Evolutionary conservation across 768 basidiomycete species (phyloP), one percentile per base, ranked within the genome.

Genomic region (Kockovaella imperatae): DNA sequence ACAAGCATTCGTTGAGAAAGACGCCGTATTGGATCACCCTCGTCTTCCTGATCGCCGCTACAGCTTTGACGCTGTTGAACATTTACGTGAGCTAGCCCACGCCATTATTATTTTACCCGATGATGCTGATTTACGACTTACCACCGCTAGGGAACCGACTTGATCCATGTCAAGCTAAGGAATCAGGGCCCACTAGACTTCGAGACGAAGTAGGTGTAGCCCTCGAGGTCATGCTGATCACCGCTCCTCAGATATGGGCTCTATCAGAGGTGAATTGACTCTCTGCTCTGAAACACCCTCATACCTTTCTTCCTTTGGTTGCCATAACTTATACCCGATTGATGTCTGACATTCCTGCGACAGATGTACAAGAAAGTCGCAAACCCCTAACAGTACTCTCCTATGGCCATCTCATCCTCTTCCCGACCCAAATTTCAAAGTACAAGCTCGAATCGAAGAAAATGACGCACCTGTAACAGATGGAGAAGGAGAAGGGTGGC

Each of bases 351-450:
- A 23, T 34, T 23, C 23, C n/a, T 47, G 21, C 21, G 14, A 7
- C 42, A 62, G 68, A 56, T 69, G 68, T 47, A 65, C 68, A 7
- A 57, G 62, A 3, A 56, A 62, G n/a, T n/a, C n/a, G n/a, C n/a
- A n/a, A 14, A 54, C 53, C 6, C 56, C 65, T 8, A 17, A 59
- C 35, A 54, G 57, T 31, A 38, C 56, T 10, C 57, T 68, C 52
- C 47, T 68, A 5, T 21, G 35, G n/a, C 63, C 62, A 25, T 62
- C 63, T 34, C 56, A 58, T 21, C 60, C 63, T 14, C 40, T 57
- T 43, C 49, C 42, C 7, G 38, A 25, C 15, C 15, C 49, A 32
- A 35, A n/a, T 8, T 23, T 39, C 23, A 24, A 15, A 23, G 15
- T 40, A 3, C 30, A 32, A 25, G 10, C 35, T 32, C 45, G 26